Evolutionary conservation across 345 rosid genomes (phyloP).

Genomic region (Euphorbia peplus): DNA sequence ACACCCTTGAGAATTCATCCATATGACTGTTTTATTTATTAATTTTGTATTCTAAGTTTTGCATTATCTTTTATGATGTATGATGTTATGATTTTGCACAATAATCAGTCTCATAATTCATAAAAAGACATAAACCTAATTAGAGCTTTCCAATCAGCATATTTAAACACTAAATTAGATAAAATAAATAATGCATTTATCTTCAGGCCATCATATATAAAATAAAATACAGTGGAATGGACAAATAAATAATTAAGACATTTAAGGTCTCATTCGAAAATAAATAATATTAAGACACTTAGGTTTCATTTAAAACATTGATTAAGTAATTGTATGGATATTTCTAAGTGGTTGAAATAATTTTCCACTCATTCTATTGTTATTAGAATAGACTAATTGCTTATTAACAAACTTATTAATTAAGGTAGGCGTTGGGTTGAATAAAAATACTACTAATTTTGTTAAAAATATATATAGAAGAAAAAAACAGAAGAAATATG

Average conservation of each 20-base stretch:
- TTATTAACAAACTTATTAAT: slow-evolving; percentile 1
- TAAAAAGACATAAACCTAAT: neutral
- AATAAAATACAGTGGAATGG: neutral
- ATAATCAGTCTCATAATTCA: neutral
- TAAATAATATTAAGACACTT: neutral
- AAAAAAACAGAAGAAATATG: neutral
- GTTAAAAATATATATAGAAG: neutral
- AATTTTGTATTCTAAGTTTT: neutral
- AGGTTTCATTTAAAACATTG: neutral
- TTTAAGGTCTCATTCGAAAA: too few species aligned
- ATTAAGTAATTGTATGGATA: neutral
- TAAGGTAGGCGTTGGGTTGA: slow-evolving; percentile 5
- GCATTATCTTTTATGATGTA: neutral
- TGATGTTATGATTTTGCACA: neutral
- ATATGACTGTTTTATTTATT: neutral
- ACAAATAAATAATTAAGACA: neutral
- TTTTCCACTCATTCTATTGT: neutral
- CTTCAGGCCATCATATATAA: too few species aligned
- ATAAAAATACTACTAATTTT: neutral
- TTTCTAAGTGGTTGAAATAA: neutral
- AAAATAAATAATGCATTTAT: too few species aligned
- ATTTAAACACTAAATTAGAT: neutral
- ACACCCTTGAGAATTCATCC: too few species aligned
- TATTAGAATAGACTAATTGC: neutral
- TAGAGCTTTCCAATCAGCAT: neutral